These are phyloP conservation scores for Barnettozyma sp. DNA, from an alignment of 805 yeast species.

Conservation along the genomic window DNA sequence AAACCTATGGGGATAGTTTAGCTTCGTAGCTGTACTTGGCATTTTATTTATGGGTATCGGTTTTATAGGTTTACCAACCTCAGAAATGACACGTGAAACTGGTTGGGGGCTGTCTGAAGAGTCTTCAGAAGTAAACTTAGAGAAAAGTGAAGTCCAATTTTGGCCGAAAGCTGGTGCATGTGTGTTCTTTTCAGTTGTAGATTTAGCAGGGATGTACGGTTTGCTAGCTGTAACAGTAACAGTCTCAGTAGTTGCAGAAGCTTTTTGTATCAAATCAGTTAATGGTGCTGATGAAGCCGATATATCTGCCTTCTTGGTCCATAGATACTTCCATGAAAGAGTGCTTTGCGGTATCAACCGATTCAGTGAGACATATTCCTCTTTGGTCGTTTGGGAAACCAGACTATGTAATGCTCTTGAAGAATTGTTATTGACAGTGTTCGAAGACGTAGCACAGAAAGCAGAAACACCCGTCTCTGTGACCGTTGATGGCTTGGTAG, in stretches of 20 bases:
- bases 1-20: conserved; percentile 6
- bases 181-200: no score
- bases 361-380: conserved; percentile 8
- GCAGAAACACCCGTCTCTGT: conserved; percentile 6
- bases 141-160: conserved; percentile 17
- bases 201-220: no score
- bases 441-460: neutral
- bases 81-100: conserved; percentile 14
- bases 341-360: conserved; percentile 5
- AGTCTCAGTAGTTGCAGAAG: neutral
- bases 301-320: conserved; percentile 1
- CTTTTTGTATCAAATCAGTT: neutral
- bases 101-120: conserved; percentile 1
- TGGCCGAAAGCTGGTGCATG: no score
- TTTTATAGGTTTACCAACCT: conserved; percentile 16
- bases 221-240: neutral
- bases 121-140: conserved; percentile 11
- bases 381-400: conserved; percentile 9
- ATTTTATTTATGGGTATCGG: conserved; percentile 1
- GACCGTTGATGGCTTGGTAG: conserved; percentile 8
- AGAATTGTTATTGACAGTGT: neutral
- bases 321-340: conserved; percentile 4
- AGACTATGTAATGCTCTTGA: conserved; percentile 13
- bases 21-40: neutral
- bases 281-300: neutral